Evolutionary conservation across 2,329 filamentous ascomycete genomes (phyloP), one percentile per base, ranked within the genome.

Genomic region (Phaeoacremonium minimum): DNA sequence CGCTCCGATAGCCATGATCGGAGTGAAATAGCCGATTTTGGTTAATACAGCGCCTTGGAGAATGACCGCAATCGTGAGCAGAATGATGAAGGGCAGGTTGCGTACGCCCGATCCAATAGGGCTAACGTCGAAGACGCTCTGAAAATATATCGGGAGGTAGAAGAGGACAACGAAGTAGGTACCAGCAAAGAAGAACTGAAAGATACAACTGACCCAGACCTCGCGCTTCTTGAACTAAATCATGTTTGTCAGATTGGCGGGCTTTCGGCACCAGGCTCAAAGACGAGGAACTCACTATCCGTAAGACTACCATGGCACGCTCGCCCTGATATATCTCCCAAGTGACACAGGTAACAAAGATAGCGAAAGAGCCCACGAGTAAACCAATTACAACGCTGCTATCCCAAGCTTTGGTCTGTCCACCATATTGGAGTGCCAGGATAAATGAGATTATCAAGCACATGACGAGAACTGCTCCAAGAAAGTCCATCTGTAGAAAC

Each of bases 371-470:
- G 4, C 69, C 45, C 31, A 60, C 52, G 32, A 69, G 44, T 37
- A 73, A 53, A 1, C 57, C 61, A 16, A 75, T 63, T 29, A 75
- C 58, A 6, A 56, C 57, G 0, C 55, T 54, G 30, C 54, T 53
- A 18, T 52, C 58, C 71, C 35, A 37, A 0, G 35, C 29, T 12
- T 64, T 62, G 9, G 47, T 55, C 14, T 51, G 46, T 6, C 57
- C 57, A 32, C 57, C 57, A 52, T 50, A 60, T 36, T 57, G 43
- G 3, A 57, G 42, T 17, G 55, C 56, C 12, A 59, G 45, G 28
- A 57, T 36, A 19, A 59, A 41, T 15, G 49, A 57, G 6, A 57
- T 46, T 4, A 56, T 41, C 17, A 46, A 46, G 5, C 55, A 53
- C 19, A 58, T 37, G 19, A 58, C 38, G 18, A 47, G 38, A 9